Conservation (phyloP, 768 basidiomycete species). For the Tricholomella constricta region DNA sequence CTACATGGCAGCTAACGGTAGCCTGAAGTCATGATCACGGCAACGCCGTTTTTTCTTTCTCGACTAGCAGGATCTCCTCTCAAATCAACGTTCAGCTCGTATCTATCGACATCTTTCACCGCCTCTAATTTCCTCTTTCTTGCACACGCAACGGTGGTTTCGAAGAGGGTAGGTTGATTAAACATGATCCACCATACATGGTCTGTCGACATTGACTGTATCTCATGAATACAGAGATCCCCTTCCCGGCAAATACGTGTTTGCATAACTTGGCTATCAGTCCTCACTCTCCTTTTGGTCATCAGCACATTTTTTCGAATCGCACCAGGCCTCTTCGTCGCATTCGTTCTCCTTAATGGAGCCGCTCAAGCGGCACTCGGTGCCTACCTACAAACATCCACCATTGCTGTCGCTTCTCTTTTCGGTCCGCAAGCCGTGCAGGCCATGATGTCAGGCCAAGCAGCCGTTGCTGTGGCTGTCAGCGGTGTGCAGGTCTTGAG, state of each 20-base stretch:
- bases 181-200: background rate
- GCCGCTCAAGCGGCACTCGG: slow-evolving; percentile 60
- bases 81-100: slow-evolving; percentile 62
- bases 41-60: slow-evolving; percentile 77
- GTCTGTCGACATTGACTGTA: background rate
- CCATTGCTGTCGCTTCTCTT: slow-evolving; percentile 78
- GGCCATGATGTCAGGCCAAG: slow-evolving; percentile 81
- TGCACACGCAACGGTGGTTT: slow-evolving; percentile 70
- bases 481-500: slow-evolving; percentile 76
- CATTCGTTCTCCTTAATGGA: slow-evolving; percentile 65
- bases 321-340: slow-evolving; percentile 58
- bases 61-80: slow-evolving; percentile 63
- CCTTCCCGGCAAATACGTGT: slow-evolving; percentile 58
- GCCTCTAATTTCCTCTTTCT: slow-evolving; percentile 68
- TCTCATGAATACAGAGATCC: slow-evolving; percentile 45
- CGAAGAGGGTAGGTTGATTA: slow-evolving; percentile 58
- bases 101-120: slow-evolving; percentile 64
- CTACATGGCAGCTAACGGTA: background rate
- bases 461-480: slow-evolving; percentile 80
- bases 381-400: slow-evolving; percentile 75
- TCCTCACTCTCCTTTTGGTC: slow-evolving; percentile 60
- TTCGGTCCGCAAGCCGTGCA: slow-evolving; percentile 78
- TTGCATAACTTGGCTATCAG: slow-evolving; percentile 50
- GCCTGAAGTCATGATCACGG: slow-evolving; percentile 81
- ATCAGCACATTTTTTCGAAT: slow-evolving; percentile 64